A percentile compares a stretch with the other conserved stretches of the same genome.
Conservation (phyloP, 164 flowering plant genomes). For the Macadamia integrifolia region DNA sequence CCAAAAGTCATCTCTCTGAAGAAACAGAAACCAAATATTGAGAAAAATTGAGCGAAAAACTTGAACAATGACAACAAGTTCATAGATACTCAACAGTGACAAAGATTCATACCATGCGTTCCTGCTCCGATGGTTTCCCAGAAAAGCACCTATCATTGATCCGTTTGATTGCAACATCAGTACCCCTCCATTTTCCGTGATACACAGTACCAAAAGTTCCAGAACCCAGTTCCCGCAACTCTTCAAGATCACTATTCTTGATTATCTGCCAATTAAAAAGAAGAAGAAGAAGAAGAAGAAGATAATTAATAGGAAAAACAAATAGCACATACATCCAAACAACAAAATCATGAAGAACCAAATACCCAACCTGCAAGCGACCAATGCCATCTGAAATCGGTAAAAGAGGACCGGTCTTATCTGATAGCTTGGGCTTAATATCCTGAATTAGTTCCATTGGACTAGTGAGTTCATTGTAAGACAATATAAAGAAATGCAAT, state of each 20-base stretch:
- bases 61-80: background rate
- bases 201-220: constrained; percentile 95
- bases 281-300: background rate
- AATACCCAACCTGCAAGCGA: constrained; percentile 64
- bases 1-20: constrained; percentile 89
- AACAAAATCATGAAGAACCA: background rate
- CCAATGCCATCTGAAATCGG: constrained; percentile 64
- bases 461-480: constrained; percentile 2
- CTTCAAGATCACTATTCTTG: constrained; percentile 80
- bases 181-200: constrained; percentile 97
- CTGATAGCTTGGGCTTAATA: constrained; percentile 39
- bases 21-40: constrained; percentile 5
- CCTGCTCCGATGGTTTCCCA: constrained; percentile 90
- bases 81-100: background rate
- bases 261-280: constrained; percentile 47
- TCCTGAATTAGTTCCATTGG: constrained; percentile 34
- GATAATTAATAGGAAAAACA: background rate
- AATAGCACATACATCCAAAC: background rate
- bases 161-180: constrained; percentile 90
- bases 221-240: constrained; percentile 77
- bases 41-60: background rate
- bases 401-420: constrained; percentile 42
- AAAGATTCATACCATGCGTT: constrained; percentile 60
- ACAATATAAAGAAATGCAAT: background rate
- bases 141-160: constrained; percentile 83